Evolutionary conservation across 179 eudicot species (phyloP).

Genomic region (Camellia oleifera): DNA sequence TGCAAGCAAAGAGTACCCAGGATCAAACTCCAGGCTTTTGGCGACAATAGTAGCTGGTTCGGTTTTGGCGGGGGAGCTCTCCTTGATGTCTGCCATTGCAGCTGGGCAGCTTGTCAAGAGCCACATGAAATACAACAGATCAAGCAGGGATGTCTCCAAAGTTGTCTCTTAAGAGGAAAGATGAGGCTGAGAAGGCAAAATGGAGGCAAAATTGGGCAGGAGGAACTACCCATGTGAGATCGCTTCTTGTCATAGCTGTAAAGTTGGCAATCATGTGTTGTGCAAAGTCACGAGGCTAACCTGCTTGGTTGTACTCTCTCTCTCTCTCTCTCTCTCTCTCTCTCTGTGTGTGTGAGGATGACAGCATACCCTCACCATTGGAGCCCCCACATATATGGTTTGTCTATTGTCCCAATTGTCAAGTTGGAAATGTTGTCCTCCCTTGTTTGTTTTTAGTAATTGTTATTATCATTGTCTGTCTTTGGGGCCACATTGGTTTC

Average conservation of each 20-base stretch:
- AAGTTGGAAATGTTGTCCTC: neutral
- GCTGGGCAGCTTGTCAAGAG: constrained; percentile 43
- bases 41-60: constrained; percentile 43
- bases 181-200: neutral
- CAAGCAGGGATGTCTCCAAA: constrained; percentile 32
- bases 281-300: neutral
- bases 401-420: neutral
- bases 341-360: neutral
- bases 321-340: neutral
- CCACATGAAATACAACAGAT: constrained; percentile 49
- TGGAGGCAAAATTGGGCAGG: neutral
- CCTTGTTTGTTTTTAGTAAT: neutral
- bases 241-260: constrained; percentile 9
- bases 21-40: constrained; percentile 37
- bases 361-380: neutral
- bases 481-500: neutral
- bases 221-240: constrained; percentile 10
- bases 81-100: constrained; percentile 48
- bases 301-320: neutral
- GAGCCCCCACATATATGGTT: neutral
- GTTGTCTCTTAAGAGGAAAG: constrained; percentile 9
- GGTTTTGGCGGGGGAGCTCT: constrained; percentile 48
- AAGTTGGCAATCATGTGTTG: constrained; percentile 11
- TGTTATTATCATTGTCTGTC: neutral
- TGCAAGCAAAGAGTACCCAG: constrained; percentile 23